Conservation (phyloP, 306 rosid species). For the Vigna reflexopilosa region DNA sequence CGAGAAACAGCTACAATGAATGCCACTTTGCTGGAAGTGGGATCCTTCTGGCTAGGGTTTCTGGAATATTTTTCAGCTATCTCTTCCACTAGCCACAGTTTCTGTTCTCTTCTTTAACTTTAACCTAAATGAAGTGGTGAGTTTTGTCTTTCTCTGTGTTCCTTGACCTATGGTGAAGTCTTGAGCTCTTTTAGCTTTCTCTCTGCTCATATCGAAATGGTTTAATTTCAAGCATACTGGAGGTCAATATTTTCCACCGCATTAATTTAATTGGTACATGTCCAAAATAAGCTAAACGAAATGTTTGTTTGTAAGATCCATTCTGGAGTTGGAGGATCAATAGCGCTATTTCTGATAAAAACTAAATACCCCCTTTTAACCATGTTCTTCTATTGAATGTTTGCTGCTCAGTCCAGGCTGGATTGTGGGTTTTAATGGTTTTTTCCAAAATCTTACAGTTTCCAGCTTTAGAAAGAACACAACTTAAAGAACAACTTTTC, state of each 20-base stretch:
- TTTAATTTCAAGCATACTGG: constrained; percentile 11
- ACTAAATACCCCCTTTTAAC: neutral
- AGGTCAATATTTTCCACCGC: neutral
- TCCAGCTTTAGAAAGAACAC: neutral
- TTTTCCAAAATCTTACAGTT: constrained; percentile 7
- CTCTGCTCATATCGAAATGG: neutral
- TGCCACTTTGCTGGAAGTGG: neutral
- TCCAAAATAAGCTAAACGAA: neutral
- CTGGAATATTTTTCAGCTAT: neutral
- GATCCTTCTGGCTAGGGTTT: neutral
- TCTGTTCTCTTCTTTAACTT: neutral
- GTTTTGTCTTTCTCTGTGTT: neutral
- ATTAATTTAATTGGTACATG: neutral
- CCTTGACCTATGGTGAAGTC: neutral
- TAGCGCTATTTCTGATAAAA: neutral
- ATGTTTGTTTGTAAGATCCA: neutral
- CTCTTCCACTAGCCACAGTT: neutral
- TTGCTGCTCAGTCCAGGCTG: neutral
- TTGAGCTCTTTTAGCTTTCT: neutral
- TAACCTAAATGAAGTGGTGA: neutral
- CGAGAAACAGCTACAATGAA: neutral
- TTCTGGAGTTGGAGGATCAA: neutral
- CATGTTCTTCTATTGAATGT: neutral
- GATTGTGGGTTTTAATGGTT: constrained; percentile 6
- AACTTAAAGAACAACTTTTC: neutral